A percentile compares a stretch with the other conserved stretches of the same genome.
Evolutionary conservation across 2,329 filamentous ascomycete genomes (phyloP).

Genomic region (Ophiostoma perfectum): DNA sequence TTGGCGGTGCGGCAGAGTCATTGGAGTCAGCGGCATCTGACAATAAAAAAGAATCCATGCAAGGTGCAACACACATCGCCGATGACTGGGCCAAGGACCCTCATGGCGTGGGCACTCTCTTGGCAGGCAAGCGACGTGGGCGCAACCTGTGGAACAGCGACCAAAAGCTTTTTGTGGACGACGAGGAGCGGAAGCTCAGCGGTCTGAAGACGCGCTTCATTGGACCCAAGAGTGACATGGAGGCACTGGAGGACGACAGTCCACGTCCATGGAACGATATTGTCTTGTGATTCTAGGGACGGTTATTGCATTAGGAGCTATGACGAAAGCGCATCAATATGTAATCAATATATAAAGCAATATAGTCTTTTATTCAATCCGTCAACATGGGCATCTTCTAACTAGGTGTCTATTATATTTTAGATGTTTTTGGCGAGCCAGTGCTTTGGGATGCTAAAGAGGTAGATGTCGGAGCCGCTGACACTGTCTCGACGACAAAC

Average conservation of each 20-base stretch:
- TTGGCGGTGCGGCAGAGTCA: slow-evolving; percentile 29
- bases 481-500: slow-evolving; percentile 53
- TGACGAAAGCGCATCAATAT: too few relatives aligned
- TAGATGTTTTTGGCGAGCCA: slow-evolving; percentile 27
- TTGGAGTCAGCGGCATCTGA: background rate
- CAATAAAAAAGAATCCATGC: slow-evolving; percentile 38
- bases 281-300: background rate
- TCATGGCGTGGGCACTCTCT: slow-evolving; percentile 42
- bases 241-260: slow-evolving; percentile 38
- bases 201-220: slow-evolving; percentile 36
- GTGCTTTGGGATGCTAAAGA: background rate
- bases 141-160: slow-evolving; percentile 46
- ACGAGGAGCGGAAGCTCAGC: slow-evolving; percentile 35
- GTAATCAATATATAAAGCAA: too few relatives aligned
- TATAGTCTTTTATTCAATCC: too few relatives aligned
- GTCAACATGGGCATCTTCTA: background rate
- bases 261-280: slow-evolving; percentile 38
- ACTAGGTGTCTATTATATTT: slow-evolving; percentile 26
- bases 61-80: slow-evolving; percentile 41
- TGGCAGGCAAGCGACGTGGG: slow-evolving; percentile 44
- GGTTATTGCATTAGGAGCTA: too few relatives aligned
- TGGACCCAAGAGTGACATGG: slow-evolving; percentile 29
- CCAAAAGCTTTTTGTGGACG: slow-evolving; percentile 42
- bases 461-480: slow-evolving; percentile 22
- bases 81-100: slow-evolving; percentile 49